These are phyloP conservation scores for Silybum marianum DNA, from an alignment of 129 eudicot genomes.

Conservation along the genomic window DNA sequence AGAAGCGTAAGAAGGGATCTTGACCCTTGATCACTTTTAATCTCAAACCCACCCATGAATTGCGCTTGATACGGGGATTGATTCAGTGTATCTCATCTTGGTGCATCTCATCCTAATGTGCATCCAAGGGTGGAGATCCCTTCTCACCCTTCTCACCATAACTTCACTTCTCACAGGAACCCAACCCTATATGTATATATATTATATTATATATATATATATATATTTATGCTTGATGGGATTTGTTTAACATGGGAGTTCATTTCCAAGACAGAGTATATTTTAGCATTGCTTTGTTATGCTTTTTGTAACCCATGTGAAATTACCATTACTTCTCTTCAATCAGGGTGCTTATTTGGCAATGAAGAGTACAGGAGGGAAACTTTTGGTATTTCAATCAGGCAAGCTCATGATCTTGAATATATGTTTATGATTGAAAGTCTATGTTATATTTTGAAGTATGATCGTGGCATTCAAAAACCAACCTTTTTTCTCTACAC, in stretches of 20 bases:
- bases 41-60: no score
- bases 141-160: no score
- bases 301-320: background rate
- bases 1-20: no score
- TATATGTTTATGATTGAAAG: background rate
- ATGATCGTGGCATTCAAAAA: background rate
- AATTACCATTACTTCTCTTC: background rate
- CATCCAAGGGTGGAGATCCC: no score
- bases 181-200: no score
- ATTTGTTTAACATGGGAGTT: background rate
- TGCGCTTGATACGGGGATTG: no score
- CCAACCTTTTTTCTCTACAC: no score
- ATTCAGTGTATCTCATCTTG: no score
- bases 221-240: background rate
- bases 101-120: no score
- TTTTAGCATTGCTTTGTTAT: background rate
- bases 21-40: no score
- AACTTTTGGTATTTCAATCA: slow-evolving; percentile 40
- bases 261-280: background rate
- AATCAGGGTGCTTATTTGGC: slow-evolving; percentile 91
- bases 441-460: background rate
- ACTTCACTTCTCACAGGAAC: no score
- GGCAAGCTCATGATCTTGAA: slow-evolving; percentile 49
- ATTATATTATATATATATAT: no score
- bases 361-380: slow-evolving; percentile 87